Conservation (phyloP, 306 rosid genomes). For the Castanea mollissima region DNA sequence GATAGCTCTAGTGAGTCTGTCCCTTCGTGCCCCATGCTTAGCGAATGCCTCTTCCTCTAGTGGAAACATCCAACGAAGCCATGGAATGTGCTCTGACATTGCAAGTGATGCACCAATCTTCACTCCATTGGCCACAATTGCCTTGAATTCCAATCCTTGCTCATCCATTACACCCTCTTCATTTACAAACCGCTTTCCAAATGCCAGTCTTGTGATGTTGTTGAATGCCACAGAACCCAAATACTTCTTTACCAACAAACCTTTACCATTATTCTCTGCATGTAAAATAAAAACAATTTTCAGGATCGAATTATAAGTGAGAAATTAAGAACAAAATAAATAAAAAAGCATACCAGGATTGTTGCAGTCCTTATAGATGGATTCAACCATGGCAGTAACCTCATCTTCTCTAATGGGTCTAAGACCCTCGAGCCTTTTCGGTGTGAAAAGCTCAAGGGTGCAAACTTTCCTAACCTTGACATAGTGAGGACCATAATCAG, state of each 20-base stretch:
- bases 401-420: no score
- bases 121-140: slow-evolving; percentile 57
- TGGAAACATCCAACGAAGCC: slow-evolving; percentile 91
- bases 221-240: slow-evolving; percentile 76
- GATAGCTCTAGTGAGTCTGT: slow-evolving; percentile 65
- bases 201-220: slow-evolving; percentile 81
- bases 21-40: slow-evolving; percentile 67
- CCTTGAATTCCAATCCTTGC: slow-evolving; percentile 73
- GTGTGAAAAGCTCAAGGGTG: no score
- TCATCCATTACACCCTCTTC: slow-evolving; percentile 63
- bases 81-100: slow-evolving; percentile 74
- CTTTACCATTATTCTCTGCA: background rate
- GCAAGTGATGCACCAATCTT: slow-evolving; percentile 76
- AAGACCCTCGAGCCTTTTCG: no score
- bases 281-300: no score
- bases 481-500: no score
- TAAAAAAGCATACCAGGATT: no score
- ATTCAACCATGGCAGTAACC: no score
- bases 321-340: no score
- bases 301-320: no score
- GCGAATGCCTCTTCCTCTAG: slow-evolving; percentile 60
- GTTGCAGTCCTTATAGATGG: no score
- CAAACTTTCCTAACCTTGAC: no score
- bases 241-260: slow-evolving; percentile 1
- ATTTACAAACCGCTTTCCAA: slow-evolving; percentile 82